Evolutionary conservation across 441 rosid genomes (phyloP), one percentile per base, ranked within the genome.

Genomic region (Erysimum cheiri): DNA sequence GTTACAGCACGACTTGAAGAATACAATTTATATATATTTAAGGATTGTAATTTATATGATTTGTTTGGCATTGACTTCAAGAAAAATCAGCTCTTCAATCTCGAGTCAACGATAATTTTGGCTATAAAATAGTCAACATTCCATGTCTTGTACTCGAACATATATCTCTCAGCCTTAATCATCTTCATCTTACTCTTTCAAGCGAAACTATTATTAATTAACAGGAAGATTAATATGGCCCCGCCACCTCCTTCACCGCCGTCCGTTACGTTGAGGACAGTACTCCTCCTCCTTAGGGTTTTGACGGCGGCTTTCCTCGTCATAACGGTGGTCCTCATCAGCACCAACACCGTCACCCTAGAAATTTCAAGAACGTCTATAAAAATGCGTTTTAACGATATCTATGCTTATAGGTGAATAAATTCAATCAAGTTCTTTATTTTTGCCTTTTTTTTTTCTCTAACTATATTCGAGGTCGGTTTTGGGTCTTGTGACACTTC

Each of bases 341-440:
- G 58, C 32, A 76, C 68, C 64, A 29, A 76, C 61, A 71, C 69
- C 19, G 75, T 39, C 11, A 48, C 64, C 22, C 4, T 77, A 4
- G 70, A 39, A 24, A 0, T 67, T 10, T 1, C 3, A 26, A 2
- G 28, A 9, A 4, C 19, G 11, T 19, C 8, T 2, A 1, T 8
- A 10, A 74, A 72, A 62, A 0, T 78, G 14, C 78, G 33, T 49
- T 83, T 80, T 50, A 69, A 64, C 41, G 84, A 85, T 39, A 8
- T 80, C 7, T 79, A 81, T 46, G 49, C 79, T 40, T 82, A 80
- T 41, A 50, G 80, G 84, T 80, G 68, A 49, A 3, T 61, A 15
- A 44, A 8, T 7, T 35, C 3, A 19, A 19, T 19, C 22, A 19
- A 19, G 22, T 36, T 36, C 0, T 8, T 36, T 36, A 2, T 1